Evolutionary conservation across 1,284 basidiomycete genomes (phyloP), one percentile per base, ranked within the genome.

Genomic region (Leccinum holopus): DNA sequence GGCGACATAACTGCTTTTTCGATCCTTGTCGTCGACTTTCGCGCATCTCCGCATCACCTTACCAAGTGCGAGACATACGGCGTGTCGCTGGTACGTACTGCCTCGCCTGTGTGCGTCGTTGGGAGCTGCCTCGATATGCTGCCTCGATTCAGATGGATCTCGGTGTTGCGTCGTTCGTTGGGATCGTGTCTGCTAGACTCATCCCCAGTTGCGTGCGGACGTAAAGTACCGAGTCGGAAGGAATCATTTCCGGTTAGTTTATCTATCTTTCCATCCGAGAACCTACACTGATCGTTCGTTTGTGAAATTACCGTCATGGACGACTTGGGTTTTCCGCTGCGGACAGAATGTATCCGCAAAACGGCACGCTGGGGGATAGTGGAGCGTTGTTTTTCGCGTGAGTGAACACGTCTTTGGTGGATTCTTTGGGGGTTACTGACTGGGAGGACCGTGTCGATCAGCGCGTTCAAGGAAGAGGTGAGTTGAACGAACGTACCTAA

Each of bases 341-440:
- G 33, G 4, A 28, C 62, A 87, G 85, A 12, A 75, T 87, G 7
- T 89, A 72, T 70, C 79, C 79, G 51, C 87, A 89, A 72, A 85
- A 89, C 64, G 87, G 87, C 1, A 69, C 82, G 1, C 25, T 30
- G 14, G 86, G 83, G 1, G 68, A 87, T 63, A 86, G 80, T 39
- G 83, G 83, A 1, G 86, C 88, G 7, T 72, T 87, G 33, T 90
- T 89, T 72, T 76, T 89, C 39, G 87, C 86, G 85, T 88, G 73
- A 69, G 85, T 76, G 1, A 8, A 9, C 2, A 0, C 0, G 5
- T n/a, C 3, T 55, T 54, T 7, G 53, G 8, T 14, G 9, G 6
- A 16, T 33, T 9, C 18, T 57, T 44, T 3, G 53, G 35, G 14
- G 7, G 30, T 32, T 3, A 16, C 28, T 11, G 55, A 65, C 10